A percentile compares a stretch with the other conserved stretches of the same genome.
phyloP scores from a whole-genome alignment of 495 filamentous ascomycete genomes.

The Neurospora sp. region DNA sequence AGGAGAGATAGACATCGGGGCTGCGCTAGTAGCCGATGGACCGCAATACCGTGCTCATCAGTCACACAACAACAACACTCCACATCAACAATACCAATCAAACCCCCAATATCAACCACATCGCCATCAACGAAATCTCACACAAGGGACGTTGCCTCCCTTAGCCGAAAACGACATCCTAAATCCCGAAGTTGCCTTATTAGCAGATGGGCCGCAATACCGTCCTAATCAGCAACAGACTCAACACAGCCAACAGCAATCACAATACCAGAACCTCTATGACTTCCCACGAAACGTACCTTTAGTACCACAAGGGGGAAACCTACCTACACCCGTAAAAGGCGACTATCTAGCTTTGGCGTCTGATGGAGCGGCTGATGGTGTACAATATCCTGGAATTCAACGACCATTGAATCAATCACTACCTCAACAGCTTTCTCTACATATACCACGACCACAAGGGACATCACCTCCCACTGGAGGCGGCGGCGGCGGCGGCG shows the following conservation, averaged over 20 bases:
- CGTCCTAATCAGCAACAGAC: not conserved
- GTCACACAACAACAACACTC: not conserved
- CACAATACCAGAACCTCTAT: not conserved
- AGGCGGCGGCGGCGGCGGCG: not conserved
- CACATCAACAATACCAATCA: not conserved
- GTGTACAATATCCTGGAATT: not conserved
- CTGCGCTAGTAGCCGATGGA: slow-evolving; percentile 14
- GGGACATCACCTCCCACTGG: not conserved
- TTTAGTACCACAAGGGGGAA: not conserved
- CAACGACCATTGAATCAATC: not conserved
- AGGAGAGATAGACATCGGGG: not conserved
- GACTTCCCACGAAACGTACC: not conserved
- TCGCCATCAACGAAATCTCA: not conserved
- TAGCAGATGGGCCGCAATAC: not conserved
- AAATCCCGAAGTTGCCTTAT: slow-evolving; percentile 1
- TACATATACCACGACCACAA: not conserved
- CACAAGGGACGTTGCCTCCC: not conserved
- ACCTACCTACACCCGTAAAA: not conserved
- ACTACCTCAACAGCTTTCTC: not conserved
- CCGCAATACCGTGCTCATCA: slow-evolving; percentile 9
- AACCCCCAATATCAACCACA: not conserved
- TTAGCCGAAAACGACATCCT: not conserved
- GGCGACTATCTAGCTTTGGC: not conserved
- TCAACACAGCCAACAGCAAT: not conserved
- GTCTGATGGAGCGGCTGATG: not conserved